Evolutionary conservation across 2,329 filamentous ascomycete genomes (phyloP).

Genomic region (Nemania serpens): DNA sequence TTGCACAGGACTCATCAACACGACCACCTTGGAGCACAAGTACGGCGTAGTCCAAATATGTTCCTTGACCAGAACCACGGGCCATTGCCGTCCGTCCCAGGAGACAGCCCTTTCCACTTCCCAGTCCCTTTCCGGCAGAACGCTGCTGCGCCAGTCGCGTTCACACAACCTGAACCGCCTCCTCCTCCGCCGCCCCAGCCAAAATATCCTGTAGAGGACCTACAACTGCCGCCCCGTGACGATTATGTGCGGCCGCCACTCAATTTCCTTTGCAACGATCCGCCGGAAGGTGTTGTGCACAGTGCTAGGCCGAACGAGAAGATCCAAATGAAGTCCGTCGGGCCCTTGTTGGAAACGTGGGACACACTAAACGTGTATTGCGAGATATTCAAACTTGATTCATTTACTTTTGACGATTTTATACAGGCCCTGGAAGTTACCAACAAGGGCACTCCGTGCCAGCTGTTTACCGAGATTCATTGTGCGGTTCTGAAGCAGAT

Average conservation of each 20-base stretch:
- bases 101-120: slow-evolving; percentile 54
- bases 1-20: slow-evolving; percentile 55
- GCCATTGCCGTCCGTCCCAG: slow-evolving; percentile 47
- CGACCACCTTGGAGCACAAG: slow-evolving; percentile 43
- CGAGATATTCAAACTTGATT: slow-evolving; percentile 90
- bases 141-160: slow-evolving; percentile 50
- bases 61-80: slow-evolving; percentile 46
- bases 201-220: slow-evolving; percentile 95
- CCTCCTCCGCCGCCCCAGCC: slow-evolving; percentile 71
- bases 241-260: slow-evolving; percentile 72
- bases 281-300: slow-evolving; percentile 55
- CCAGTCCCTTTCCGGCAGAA: slow-evolving; percentile 50
- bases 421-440: slow-evolving; percentile 83
- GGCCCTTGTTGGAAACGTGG: slow-evolving; percentile 87
- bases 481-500: slow-evolving; percentile 89
- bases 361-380: slow-evolving; percentile 98
- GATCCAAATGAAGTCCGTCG: slow-evolving; percentile 84
- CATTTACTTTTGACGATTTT: slow-evolving; percentile 97
- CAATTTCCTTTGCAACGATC: slow-evolving; percentile 75
- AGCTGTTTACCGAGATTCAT: slow-evolving; percentile 88
- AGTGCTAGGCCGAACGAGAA: slow-evolving; percentile 57
- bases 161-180: slow-evolving; percentile 54
- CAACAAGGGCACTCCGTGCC: slow-evolving; percentile 74
- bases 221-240: slow-evolving; percentile 75
- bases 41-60: slow-evolving; percentile 46